A percentile compares a stretch with the other conserved stretches of the same genome.
These are phyloP conservation scores for Aspergillus aculeatinus DNA, from an alignment of 2,329 filamentous ascomycete genomes.

Conservation along the genomic window DNA sequence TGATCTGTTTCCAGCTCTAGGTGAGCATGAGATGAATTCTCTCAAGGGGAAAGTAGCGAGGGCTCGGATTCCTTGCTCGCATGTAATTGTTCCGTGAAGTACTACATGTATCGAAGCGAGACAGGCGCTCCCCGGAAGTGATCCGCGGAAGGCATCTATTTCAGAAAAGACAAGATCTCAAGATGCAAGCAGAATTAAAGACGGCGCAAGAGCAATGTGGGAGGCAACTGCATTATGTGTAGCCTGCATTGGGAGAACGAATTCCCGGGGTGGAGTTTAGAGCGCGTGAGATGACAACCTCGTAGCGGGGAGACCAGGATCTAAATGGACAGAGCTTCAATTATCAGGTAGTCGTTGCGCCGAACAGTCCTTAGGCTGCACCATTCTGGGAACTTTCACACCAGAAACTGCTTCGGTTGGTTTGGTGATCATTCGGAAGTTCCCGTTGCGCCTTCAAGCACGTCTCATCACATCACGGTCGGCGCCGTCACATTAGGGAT, in stretches of 20 bases:
- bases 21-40: not conserved
- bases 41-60: not conserved
- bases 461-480: constrained; percentile 23
- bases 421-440: constrained; percentile 15
- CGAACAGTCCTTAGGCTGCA: constrained; percentile 14
- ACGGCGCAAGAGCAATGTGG: not conserved
- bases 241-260: constrained; percentile 5
- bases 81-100: not conserved
- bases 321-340: constrained; percentile 14
- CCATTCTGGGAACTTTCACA: constrained; percentile 14
- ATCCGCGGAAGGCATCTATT: constrained; percentile 3
- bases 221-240: constrained; percentile 14
- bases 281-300: constrained; percentile 1
- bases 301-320: constrained; percentile 13
- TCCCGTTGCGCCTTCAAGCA: constrained; percentile 15
- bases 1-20: not conserved
- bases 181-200: not conserved
- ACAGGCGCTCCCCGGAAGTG: not conserved
- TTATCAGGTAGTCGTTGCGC: constrained; percentile 10
- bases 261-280: constrained; percentile 8
- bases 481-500: constrained; percentile 18
- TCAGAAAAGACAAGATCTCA: not conserved
- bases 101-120: constrained; percentile 8
- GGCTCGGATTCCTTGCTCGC: not conserved
- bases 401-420: constrained; percentile 16